These are phyloP conservation scores for Aspergillus fumigatus DNA, from an alignment of 2,329 filamentous ascomycete species.

Conservation along the genomic window DNA sequence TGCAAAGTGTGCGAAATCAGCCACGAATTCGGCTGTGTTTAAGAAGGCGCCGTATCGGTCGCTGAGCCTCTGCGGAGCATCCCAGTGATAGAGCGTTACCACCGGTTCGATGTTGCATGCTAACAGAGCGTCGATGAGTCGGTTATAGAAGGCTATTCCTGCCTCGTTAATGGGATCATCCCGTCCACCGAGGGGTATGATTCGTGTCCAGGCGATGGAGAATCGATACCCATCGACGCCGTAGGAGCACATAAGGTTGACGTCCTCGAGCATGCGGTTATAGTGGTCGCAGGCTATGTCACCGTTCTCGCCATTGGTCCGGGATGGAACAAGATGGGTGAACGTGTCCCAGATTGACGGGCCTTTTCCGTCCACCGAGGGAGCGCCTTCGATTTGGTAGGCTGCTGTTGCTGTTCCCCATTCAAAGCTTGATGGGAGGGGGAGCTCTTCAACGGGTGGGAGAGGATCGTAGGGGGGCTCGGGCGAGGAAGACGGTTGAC, in stretches of 20 bases:
- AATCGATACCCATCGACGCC: slow-evolving; percentile 34
- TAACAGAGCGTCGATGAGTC: slow-evolving; percentile 39
- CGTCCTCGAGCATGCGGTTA: slow-evolving; percentile 43
- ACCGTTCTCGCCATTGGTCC: slow-evolving; percentile 35
- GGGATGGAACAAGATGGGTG: slow-evolving; percentile 25
- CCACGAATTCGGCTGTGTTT: neutral
- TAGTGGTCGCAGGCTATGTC: slow-evolving; percentile 48
- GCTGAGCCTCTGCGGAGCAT: slow-evolving; percentile 33
- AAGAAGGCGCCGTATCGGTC: slow-evolving; percentile 31
- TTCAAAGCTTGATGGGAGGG: slow-evolving; percentile 30
- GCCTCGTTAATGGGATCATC: slow-evolving; percentile 40
- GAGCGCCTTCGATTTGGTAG: slow-evolving; percentile 41
- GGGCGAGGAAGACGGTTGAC: too few relatives aligned
- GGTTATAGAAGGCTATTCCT: slow-evolving; percentile 43
- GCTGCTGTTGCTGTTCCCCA: slow-evolving; percentile 39
- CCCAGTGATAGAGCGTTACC: slow-evolving; percentile 43
- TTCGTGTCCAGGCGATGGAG: slow-evolving; percentile 44
- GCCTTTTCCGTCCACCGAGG: slow-evolving; percentile 32
- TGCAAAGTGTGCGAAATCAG: slow-evolving; percentile 20
- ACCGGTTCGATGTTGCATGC: slow-evolving; percentile 37
- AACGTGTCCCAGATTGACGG: slow-evolving; percentile 38
- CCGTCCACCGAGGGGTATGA: slow-evolving; percentile 43
- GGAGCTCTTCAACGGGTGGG: neutral
- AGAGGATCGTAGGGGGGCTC: too few relatives aligned
- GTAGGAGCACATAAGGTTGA: slow-evolving; percentile 23